Evolutionary conservation across 306 rosid species (phyloP), one percentile per base, ranked within the genome.

Genomic region (Ormosia emarginata): DNA sequence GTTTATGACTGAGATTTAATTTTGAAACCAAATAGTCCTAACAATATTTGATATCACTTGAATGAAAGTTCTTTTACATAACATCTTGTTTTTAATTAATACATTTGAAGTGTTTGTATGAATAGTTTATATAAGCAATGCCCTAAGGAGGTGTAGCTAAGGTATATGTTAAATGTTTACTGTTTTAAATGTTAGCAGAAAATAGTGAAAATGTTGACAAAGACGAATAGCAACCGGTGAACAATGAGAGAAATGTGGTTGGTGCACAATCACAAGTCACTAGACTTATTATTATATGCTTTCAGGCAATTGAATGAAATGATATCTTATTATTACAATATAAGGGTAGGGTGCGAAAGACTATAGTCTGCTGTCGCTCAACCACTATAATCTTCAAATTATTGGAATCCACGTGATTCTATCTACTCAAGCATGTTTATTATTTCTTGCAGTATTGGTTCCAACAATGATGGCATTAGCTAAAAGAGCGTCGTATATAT

Each of bases 361-460:
- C 58, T 73, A 55, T 57, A 49, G 5, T 75, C 34, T 24, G 29
- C 56, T 66, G 81, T 73, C 52, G 62, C 70, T 67, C 79, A 84
- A 80, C 87, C 65, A 79, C 85, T 18, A 75, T 68, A 52, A 80
- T 80, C 34, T 50, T 67, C 46, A 52, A 75, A 52, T 80, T 36
- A 80, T 62, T 68, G 47, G 74, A 80, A 58, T 49, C 79, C 62
- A 67, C 18, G 4, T 4, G 5, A 73, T 33, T 79, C 34, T 18
- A 73, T 79, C 73, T 46, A 57, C 69, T 76, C 66, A 29, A 39
- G 15, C 44, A 49, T 77, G 33, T 71, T 77, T 61, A 49, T 61
- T 36, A 39, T 69, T 68, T 62, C 34, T 36, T 70, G 24, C 13
- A 39, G 59, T 50, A 39, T 77, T 76, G 65, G 14, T 30, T 70